phyloP scores from a whole-genome alignment of 257 asterid genomes.

The Osmanthus fragrans region DNA sequence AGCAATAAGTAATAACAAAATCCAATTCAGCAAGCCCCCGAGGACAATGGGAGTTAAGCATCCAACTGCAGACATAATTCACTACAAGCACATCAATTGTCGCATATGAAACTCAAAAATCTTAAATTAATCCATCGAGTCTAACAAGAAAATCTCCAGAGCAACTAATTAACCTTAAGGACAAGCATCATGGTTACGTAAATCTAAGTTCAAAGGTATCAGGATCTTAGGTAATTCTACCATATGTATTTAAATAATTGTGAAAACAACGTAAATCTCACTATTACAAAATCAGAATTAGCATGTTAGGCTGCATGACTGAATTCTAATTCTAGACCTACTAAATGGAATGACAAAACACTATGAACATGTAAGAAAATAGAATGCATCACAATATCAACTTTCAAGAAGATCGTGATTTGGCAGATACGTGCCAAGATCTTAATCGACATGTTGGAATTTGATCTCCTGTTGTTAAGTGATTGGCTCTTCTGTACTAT shows the following conservation, averaged over 20 bases:
- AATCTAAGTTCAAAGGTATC: not conserved
- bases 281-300: not conserved
- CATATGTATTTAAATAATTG: too few species aligned
- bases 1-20: not conserved
- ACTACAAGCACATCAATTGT: not conserved
- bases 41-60: not conserved
- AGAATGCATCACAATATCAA: not conserved
- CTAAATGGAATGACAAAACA: not conserved
- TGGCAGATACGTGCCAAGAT: not conserved
- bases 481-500: not conserved
- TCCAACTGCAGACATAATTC: not conserved
- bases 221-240: not conserved
- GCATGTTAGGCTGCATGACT: not conserved
- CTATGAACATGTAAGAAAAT: not conserved
- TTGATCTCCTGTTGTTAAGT: not conserved
- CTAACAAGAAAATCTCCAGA: not conserved
- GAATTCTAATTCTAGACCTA: not conserved
- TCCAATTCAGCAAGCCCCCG: not conserved
- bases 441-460: not conserved
- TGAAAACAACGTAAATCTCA: not conserved
- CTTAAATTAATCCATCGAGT: not conserved
- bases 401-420: not conserved
- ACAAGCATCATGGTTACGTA: not conserved
- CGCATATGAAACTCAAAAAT: not conserved
- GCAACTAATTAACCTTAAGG: not conserved